These are phyloP conservation scores for Cylindrodendrum hubeiense DNA, from an alignment of 2,329 filamentous ascomycete genomes.

Conservation along the genomic window DNA sequence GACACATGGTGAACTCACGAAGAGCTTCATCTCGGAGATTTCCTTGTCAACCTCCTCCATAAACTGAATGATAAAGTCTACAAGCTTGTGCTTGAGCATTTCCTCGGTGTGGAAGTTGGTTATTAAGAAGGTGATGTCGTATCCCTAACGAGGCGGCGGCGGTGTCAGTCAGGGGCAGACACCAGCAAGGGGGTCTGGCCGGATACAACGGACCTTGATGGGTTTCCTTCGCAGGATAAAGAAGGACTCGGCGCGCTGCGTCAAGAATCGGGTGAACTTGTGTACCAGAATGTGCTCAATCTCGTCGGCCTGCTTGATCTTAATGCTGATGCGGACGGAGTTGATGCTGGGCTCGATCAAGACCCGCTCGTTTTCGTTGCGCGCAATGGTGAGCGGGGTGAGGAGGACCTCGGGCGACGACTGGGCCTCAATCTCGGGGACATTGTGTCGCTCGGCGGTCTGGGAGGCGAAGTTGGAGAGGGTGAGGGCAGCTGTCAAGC, in stretches of 20 bases:
- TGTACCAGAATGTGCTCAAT: slow-evolving; percentile 98
- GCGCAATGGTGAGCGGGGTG: slow-evolving; percentile 88
- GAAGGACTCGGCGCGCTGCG: slow-evolving; percentile 84
- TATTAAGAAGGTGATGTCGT: slow-evolving; percentile 98
- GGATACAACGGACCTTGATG: slow-evolving; percentile 78
- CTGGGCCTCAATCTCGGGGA: slow-evolving; percentile 94
- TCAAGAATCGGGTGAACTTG: slow-evolving; percentile 98
- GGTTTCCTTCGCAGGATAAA: slow-evolving; percentile 96
- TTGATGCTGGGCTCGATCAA: slow-evolving; percentile 97
- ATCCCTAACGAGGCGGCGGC: slow-evolving; percentile 72
- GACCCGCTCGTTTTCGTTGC: slow-evolving; percentile 97
- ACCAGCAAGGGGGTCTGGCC: slow-evolving; percentile 15
- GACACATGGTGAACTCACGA: slow-evolving; percentile 72
- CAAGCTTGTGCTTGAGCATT: slow-evolving; percentile 98
- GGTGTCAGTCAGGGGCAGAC: slow-evolving; percentile 36
- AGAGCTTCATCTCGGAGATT: slow-evolving; percentile 99
- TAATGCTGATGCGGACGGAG: slow-evolving; percentile 96
- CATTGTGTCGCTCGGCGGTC: slow-evolving; percentile 96
- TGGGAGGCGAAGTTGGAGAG: slow-evolving; percentile 96
- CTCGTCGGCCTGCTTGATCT: slow-evolving; percentile 99
- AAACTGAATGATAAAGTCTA: slow-evolving; percentile 99
- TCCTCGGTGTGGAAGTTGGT: slow-evolving; percentile 99
- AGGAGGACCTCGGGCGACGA: slow-evolving; percentile 94
- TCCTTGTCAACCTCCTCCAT: slow-evolving; percentile 99
- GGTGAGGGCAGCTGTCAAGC: slow-evolving; percentile 91